These are phyloP conservation scores for Scheffersomyces segobiensis DNA, from an alignment of 1,139 yeast species.

Conservation along the genomic window DNA sequence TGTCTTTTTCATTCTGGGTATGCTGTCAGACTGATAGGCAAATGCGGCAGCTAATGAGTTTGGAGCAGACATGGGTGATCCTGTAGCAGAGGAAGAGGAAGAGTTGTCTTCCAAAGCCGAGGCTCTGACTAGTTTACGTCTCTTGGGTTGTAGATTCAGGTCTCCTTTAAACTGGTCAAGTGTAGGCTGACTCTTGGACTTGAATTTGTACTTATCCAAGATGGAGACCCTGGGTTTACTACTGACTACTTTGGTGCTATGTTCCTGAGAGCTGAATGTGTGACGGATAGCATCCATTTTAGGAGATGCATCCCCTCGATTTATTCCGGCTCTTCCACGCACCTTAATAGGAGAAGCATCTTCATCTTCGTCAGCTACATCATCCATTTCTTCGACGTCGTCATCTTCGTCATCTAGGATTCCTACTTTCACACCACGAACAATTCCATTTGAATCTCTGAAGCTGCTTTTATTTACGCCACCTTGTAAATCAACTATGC, in stretches of 20 bases:
- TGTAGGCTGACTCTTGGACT: conserved; percentile 28
- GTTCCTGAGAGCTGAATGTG: conserved; percentile 8
- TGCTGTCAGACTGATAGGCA: neutral
- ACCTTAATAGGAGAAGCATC: conserved; percentile 37
- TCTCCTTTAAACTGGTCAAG: conserved; percentile 21
- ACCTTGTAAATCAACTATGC: neutral
- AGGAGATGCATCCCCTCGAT: conserved; percentile 12
- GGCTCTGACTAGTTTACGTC: conserved; percentile 40
- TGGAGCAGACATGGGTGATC: neutral
- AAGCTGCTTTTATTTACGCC: neutral
- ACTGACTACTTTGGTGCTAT: conserved; percentile 59
- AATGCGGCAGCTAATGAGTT: neutral
- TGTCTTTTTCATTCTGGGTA: neutral
- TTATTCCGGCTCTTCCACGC: conserved; percentile 33
- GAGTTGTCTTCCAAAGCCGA: conserved; percentile 1
- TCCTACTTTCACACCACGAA: conserved; percentile 8
- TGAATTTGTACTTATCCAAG: conserved; percentile 47
- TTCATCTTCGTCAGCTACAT: conserved; percentile 3
- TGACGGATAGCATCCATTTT: conserved; percentile 2
- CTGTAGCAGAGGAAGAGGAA: neutral
- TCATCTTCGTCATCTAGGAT: conserved; percentile 12
- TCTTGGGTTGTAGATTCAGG: conserved; percentile 20
- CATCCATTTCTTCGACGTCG: conserved; percentile 3
- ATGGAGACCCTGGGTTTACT: conserved; percentile 55
- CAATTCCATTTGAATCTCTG: conserved; percentile 13